A percentile compares a stretch with the other conserved stretches of the same genome.
phyloP scores from a whole-genome alignment of 345 rosid species.

The Euphorbia tirucalli region DNA sequence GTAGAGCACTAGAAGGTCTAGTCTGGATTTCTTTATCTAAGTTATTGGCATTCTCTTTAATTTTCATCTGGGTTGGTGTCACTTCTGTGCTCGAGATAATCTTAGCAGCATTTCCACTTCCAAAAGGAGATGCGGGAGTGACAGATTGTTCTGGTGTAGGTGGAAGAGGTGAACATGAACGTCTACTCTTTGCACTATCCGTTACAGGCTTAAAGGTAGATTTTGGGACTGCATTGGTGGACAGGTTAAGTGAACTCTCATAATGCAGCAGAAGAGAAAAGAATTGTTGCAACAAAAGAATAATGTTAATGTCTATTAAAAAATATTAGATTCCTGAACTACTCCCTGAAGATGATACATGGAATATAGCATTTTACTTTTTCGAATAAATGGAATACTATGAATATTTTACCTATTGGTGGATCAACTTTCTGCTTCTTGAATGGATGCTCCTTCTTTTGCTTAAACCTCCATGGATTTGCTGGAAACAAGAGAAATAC shows the following conservation, averaged over 20 bases:
- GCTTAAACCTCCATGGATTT: conserved; percentile 70
- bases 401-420: conserved; percentile 51
- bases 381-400: conserved; percentile 3
- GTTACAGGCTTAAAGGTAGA: conserved; percentile 51
- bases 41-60: conserved; percentile 45
- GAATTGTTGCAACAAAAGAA: background rate
- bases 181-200: conserved; percentile 48
- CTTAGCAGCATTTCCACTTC: conserved; percentile 47
- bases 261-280: background rate
- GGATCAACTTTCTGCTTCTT: conserved; percentile 85
- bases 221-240: conserved; percentile 42
- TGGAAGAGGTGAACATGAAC: conserved; percentile 65
- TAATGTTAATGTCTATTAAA: background rate
- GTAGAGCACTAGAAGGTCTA: conserved; percentile 34
- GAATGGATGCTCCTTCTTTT: conserved; percentile 70
- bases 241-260: conserved; percentile 9
- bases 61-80: conserved; percentile 35
- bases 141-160: conserved; percentile 57
- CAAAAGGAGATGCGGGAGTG: conserved; percentile 50
- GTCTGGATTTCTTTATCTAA: conserved; percentile 53
- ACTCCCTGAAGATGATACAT: conserved; percentile 9
- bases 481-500: conserved; percentile 45
- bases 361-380: conserved; percentile 4
- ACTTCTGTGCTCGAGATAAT: conserved; percentile 35
- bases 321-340: conserved; percentile 24